phyloP scores from a whole-genome alignment of 1,139 yeast species.

The Pneumocystis canis region DNA sequence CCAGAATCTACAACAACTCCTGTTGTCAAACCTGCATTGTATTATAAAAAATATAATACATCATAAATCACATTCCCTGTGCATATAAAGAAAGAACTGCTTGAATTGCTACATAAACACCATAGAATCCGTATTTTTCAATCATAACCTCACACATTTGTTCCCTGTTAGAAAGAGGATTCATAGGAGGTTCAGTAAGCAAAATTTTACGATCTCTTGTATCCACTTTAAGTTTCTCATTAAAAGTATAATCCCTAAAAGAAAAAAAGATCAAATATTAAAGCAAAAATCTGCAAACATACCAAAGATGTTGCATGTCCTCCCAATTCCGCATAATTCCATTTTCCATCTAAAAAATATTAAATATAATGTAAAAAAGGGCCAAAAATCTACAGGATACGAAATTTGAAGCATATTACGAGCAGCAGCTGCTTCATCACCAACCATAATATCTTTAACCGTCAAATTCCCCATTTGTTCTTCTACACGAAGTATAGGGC shows the following conservation, averaged over 20 bases:
- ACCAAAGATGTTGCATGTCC: slow-evolving; percentile 95
- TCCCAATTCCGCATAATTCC: slow-evolving; percentile 97
- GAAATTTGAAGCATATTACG: slow-evolving; percentile 80
- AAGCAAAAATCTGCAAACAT: background rate
- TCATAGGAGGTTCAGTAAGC: slow-evolving; percentile 95
- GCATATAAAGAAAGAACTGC: slow-evolving; percentile 95
- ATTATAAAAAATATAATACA: background rate
- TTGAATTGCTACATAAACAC: slow-evolving; percentile 95
- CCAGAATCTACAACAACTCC: slow-evolving; percentile 99
- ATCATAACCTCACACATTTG: slow-evolving; percentile 95
- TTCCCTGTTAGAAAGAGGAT: slow-evolving; percentile 84
- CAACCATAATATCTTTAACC: slow-evolving; percentile 89
- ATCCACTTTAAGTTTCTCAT: slow-evolving; percentile 70
- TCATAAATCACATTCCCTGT: slow-evolving; percentile 40
- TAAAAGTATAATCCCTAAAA: slow-evolving; percentile 64
- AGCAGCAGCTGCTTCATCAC: slow-evolving; percentile 84
- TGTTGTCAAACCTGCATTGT: slow-evolving; percentile 40
- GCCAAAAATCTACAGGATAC: slow-evolving; percentile 39
- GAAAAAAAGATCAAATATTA: background rate
- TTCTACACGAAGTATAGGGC: slow-evolving; percentile 94
- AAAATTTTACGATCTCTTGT: slow-evolving; percentile 67
- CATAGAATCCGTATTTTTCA: slow-evolving; percentile 87
- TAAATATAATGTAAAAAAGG: background rate
- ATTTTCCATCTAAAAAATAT: slow-evolving; percentile 53
- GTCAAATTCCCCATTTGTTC: slow-evolving; percentile 65